Base-by-base conservation (phyloP, 345 rosid genomes). In the Hibiscus trionum region DNA sequence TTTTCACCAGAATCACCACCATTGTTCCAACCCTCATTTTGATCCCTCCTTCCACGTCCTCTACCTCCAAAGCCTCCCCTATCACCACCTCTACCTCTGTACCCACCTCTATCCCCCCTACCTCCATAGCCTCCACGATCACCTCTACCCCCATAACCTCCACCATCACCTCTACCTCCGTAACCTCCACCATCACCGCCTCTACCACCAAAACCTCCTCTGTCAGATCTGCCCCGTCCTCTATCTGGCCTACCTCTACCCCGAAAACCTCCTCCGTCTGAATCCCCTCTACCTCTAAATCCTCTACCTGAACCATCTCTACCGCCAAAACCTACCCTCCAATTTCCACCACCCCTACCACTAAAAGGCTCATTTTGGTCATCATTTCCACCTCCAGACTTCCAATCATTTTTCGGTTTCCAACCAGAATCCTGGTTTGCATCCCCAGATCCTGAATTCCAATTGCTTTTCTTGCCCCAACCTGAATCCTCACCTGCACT, bases 11-110 rank as follows among this genome's bases (percentile, higher is more conserved):
- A 80, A 69, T 72, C 73, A 58, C 76, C 46, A 4, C 12, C 70
- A 66, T 69, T 71, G 63, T 66, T 80, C 75, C 82, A 76, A 66
- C 71, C 42, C 42, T 62, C 37, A 60, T 62, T 58, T 7, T 71
- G 29, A 60, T 66, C 82, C 61, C 82, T 69, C 79, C 84, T 70
- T 73, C 86, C 86, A 19, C 80, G 69, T 27, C 82, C 84, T 78
- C 81, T 76, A 65, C 84, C 76, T n/a, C 84, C 71, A 62, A 56
- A 77, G 2, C 84, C 81, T 5, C 77, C 77, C 60, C 84, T 62
- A 29, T 79, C 75, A 3, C 73, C 66, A 0, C 77, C 74, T 74
- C 80, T 62, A 9, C 83, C 78, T 15, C 78, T 46, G 39, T n/a
- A 71, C 6, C 79, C 79, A 39, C 84, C 84, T 56, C 84, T 56